Conservation (phyloP, 352 stramenopile species). For the Phytophthora kernoviae region DNA sequence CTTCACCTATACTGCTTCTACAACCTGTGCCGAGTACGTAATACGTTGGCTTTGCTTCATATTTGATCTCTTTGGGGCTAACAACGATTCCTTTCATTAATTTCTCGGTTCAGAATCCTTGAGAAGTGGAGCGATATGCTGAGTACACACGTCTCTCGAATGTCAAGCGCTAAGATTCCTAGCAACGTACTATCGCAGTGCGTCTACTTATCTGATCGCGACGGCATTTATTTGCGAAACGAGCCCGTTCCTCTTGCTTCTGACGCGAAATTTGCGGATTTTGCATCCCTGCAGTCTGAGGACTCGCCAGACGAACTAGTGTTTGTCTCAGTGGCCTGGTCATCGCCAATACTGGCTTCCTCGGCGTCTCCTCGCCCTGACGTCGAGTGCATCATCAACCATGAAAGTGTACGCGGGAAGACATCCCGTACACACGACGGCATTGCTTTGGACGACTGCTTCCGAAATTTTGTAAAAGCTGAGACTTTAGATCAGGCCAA, state of each 20-base stretch:
- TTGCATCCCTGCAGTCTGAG: slow-evolving; percentile 44
- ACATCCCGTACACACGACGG: slow-evolving; percentile 32
- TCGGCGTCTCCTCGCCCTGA: slow-evolving; percentile 49
- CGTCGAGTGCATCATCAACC: slow-evolving; percentile 56
- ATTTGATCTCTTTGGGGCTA: neutral
- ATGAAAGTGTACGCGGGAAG: slow-evolving; percentile 50
- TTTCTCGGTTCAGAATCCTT: slow-evolving; percentile 35
- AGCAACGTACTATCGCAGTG: slow-evolving; percentile 49
- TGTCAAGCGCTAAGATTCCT: slow-evolving; percentile 40
- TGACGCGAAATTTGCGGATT: slow-evolving; percentile 57
- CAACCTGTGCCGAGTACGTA: slow-evolving; percentile 60
- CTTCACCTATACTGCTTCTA: slow-evolving; percentile 65
- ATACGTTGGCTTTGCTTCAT: neutral
- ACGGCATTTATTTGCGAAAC: slow-evolving; percentile 54
- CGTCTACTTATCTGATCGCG: slow-evolving; percentile 60
- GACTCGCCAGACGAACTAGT: slow-evolving; percentile 50
- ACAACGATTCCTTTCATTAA: neutral
- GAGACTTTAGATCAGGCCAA: slow-evolving; percentile 87
- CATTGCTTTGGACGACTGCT: slow-evolving; percentile 78
- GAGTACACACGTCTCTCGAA: slow-evolving; percentile 45
- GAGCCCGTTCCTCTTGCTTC: slow-evolving; percentile 51
- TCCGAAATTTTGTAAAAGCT: slow-evolving; percentile 85
- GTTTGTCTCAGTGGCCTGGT: slow-evolving; percentile 64
- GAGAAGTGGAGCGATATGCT: slow-evolving; percentile 62
- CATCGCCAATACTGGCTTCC: slow-evolving; percentile 45